Percentiles rank a stretch among this genome's conserved stretches.
Evolutionary conservation across 2,329 filamentous ascomycete species (phyloP).

Genomic region (Talaromyces amestolkiae): DNA sequence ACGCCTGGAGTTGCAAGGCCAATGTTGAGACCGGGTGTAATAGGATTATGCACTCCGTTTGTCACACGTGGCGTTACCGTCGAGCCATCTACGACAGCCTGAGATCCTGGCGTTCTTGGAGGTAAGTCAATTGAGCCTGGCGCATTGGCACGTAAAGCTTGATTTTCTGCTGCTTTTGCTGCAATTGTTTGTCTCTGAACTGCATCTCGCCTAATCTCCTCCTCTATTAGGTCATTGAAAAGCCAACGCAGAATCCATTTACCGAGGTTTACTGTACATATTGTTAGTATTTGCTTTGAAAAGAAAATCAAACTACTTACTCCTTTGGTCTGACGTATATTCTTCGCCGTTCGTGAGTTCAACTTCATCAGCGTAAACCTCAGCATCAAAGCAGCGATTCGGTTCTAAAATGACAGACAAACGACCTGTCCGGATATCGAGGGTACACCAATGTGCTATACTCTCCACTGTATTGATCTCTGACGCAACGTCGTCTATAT

Average conservation of each 20-base stretch:
- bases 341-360: conserved; percentile 69
- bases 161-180: conserved; percentile 56
- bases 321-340: conserved; percentile 90
- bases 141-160: conserved; percentile 23
- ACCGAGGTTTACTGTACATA: conserved; percentile 74
- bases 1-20: conserved; percentile 68
- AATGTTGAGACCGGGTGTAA: conserved; percentile 75
- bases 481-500: conserved; percentile 86
- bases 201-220: conserved; percentile 82
- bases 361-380: conserved; percentile 92
- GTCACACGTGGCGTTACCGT: conserved; percentile 58
- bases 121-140: conserved; percentile 19
- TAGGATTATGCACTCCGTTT: conserved; percentile 62
- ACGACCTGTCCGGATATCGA: conserved; percentile 89
- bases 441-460: conserved; percentile 92
- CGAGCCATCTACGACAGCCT: conserved; percentile 3
- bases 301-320: conserved; percentile 51
- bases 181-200: conserved; percentile 68
- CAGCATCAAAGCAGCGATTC: conserved; percentile 95
- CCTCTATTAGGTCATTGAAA: conserved; percentile 83
- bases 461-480: conserved; percentile 84
- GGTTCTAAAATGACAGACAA: conserved; percentile 88
- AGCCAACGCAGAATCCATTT: conserved; percentile 95
- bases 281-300: conserved; percentile 9
- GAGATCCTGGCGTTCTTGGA: conserved; percentile 11